A percentile compares a stretch with the other conserved stretches of the same genome.
phyloP scores from a whole-genome alignment of 768 basidiomycete genomes.

The Tricholoma bakamatsutake region DNA sequence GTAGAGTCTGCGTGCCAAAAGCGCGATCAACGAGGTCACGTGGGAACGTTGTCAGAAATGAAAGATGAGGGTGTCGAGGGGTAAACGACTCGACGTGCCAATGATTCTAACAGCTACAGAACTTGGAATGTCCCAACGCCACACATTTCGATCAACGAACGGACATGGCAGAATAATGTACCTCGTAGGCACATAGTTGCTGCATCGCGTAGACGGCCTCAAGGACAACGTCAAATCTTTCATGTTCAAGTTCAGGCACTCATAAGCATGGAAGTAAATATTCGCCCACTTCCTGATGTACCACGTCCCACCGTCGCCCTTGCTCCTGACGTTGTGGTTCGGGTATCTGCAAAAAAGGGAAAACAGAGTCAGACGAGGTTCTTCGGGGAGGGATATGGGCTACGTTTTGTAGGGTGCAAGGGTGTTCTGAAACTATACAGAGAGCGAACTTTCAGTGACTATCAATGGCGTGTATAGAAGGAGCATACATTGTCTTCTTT shows the following conservation, averaged over 20 bases:
- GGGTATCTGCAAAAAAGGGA: slow-evolving; percentile 39
- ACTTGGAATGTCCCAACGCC: slow-evolving; percentile 84
- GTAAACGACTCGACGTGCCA: no score
- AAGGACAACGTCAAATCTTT: slow-evolving; percentile 51
- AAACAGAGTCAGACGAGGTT: background rate
- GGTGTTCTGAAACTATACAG: slow-evolving; percentile 68
- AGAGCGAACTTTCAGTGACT: background rate
- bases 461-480: background rate
- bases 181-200: slow-evolving; percentile 84
- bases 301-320: slow-evolving; percentile 48
- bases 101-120: slow-evolving; percentile 88
- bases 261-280: slow-evolving; percentile 64
- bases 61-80: no score
- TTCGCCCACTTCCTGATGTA: slow-evolving; percentile 63
- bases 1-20: no score
- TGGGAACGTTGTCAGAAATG: no score
- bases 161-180: slow-evolving; percentile 19
- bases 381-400: slow-evolving; percentile 10
- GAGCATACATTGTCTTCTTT: slow-evolving; percentile 51
- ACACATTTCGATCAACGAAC: background rate
- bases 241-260: slow-evolving; percentile 54
- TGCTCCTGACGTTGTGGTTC: slow-evolving; percentile 45
- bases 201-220: slow-evolving; percentile 76
- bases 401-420: slow-evolving; percentile 80
- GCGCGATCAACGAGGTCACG: no score